phyloP scores from a whole-genome alignment of 495 filamentous ascomycete genomes.

The Achaetomiella virescens region DNA sequence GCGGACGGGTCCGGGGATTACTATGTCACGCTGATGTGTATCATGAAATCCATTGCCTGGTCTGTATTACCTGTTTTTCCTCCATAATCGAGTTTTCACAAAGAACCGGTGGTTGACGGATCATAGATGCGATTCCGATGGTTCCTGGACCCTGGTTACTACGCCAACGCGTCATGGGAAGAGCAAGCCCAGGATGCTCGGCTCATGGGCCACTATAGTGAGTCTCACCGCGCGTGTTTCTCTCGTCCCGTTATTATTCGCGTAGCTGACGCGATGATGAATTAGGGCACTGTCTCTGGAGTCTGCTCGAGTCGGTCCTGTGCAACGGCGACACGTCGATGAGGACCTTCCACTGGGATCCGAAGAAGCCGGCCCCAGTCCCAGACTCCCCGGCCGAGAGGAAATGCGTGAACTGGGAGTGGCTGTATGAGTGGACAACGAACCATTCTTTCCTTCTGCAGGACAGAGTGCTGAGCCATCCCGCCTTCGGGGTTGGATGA shows the following conservation, averaged over 20 bases:
- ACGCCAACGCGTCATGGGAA: constrained; percentile 14
- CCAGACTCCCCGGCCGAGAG: constrained; percentile 9
- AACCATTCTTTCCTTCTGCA: constrained; percentile 8
- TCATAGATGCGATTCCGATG: constrained; percentile 8
- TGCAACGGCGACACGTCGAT: constrained; percentile 13
- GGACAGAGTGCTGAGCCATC: constrained; percentile 6
- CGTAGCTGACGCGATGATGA: not conserved
- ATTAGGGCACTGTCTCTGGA: constrained; percentile 11
- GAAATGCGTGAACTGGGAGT: constrained; percentile 13
- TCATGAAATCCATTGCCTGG: constrained; percentile 12
- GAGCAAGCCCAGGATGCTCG: constrained; percentile 5
- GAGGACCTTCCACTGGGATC: constrained; percentile 14
- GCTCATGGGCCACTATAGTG: constrained; percentile 8
- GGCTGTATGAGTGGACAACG: constrained; percentile 9
- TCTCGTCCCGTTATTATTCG: too few relatives aligned
- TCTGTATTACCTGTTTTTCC: not conserved
- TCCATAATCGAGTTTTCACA: not conserved
- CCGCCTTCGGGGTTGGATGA: constrained; percentile 8
- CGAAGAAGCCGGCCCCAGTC: not conserved
- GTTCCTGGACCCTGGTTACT: constrained; percentile 12
- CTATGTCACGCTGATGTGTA: constrained; percentile 15
- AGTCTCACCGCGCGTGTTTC: too few relatives aligned
- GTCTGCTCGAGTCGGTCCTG: constrained; percentile 10
- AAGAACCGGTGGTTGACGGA: not conserved
- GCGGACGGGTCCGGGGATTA: constrained; percentile 4